These are phyloP conservation scores for Peribolospora baueri DNA, from an alignment of 768 basidiomycete species.

Conservation along the genomic window DNA sequence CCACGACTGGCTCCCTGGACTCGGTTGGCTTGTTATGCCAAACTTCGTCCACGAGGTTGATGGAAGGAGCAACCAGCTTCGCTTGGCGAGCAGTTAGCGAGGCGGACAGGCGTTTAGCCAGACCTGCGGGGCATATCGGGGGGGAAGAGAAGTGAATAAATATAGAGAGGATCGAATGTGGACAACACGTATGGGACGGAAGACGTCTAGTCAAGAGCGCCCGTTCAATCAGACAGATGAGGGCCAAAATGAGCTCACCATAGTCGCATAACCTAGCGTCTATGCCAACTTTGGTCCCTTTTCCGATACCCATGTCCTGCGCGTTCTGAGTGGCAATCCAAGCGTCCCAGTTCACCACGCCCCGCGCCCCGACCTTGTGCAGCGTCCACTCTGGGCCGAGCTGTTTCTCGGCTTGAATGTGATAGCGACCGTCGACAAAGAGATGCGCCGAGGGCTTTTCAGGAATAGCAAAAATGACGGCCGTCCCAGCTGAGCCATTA, in stretches of 20 bases:
- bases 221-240: neutral
- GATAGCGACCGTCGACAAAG: slow-evolving; percentile 15
- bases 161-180: neutral
- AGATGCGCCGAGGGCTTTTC: slow-evolving; percentile 6
- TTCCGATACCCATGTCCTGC: slow-evolving; percentile 25
- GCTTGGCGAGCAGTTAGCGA: slow-evolving; percentile 31
- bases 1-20: slow-evolving; percentile 37
- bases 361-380: slow-evolving; percentile 31
- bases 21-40: slow-evolving; percentile 58
- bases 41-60: slow-evolving; percentile 58
- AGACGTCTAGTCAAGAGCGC: slow-evolving; percentile 16
- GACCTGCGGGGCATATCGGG: neutral
- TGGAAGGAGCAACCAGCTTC: slow-evolving; percentile 52
- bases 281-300: slow-evolving; percentile 40
- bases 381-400: slow-evolving; percentile 37
- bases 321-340: slow-evolving; percentile 26
- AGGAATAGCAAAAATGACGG: slow-evolving; percentile 4
- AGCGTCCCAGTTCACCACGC: slow-evolving; percentile 50
- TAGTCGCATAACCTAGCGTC: slow-evolving; percentile 40
- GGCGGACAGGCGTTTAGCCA: slow-evolving; percentile 30
- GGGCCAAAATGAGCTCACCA: neutral
- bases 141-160: neutral
- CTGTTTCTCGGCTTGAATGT: slow-evolving; percentile 9
- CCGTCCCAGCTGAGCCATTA: slow-evolving; percentile 12
- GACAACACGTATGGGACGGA: slow-evolving; percentile 17